Conservation (phyloP, 192 early-diverging fungal species). For the Mortierella alpina region DNA sequence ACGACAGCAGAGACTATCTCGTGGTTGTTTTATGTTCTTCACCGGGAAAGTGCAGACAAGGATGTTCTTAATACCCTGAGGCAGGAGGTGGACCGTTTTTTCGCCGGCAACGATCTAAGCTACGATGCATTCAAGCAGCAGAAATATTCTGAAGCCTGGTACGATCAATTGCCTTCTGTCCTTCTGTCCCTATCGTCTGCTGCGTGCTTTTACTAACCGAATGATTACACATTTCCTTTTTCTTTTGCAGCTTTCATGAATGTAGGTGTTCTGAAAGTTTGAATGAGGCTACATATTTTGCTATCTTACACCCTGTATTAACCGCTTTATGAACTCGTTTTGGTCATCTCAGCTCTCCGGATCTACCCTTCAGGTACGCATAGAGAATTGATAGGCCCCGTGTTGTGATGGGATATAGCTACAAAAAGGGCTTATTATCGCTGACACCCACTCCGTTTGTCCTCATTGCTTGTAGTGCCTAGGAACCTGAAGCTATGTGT, state of each 20-base stretch:
- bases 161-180: not conserved
- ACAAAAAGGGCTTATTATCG: slow-evolving; percentile 66
- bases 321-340: not conserved
- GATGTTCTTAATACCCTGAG: slow-evolving; percentile 17
- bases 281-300: too few relatives aligned
- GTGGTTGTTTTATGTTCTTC: slow-evolving; percentile 60
- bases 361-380: slow-evolving; percentile 61
- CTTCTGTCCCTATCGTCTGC: not conserved
- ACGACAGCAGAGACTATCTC: slow-evolving; percentile 63
- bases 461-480: slow-evolving; percentile 48
- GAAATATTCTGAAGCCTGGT: slow-evolving; percentile 49
- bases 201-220: not conserved
- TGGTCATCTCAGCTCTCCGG: slow-evolving; percentile 62
- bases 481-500: slow-evolving; percentile 61
- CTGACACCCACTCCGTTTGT: slow-evolving; percentile 61
- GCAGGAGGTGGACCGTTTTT: slow-evolving; percentile 34
- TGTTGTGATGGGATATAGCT: slow-evolving; percentile 57
- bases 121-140: slow-evolving; percentile 28
- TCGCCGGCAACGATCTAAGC: not conserved
- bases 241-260: slow-evolving; percentile 15
- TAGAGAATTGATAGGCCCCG: slow-evolving; percentile 49
- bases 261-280: not conserved
- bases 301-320: not conserved
- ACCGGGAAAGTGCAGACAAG: slow-evolving; percentile 46
- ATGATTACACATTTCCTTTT: not conserved